These are phyloP conservation scores for Stenogyne calaminthoides DNA, from an alignment of 305 asterid genomes.

Conservation along the genomic window DNA sequence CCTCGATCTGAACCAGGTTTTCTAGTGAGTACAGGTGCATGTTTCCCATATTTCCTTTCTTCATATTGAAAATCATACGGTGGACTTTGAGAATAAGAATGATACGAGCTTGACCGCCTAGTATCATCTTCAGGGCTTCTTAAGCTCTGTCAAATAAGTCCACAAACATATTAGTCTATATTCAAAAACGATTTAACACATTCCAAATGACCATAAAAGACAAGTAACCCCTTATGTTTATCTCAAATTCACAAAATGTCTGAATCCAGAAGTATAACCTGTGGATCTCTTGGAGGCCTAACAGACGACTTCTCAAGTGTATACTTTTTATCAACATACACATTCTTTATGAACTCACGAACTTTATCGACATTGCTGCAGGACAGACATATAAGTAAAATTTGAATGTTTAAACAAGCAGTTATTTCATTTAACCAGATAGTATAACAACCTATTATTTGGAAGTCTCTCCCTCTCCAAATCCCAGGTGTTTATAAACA, in stretches of 20 bases:
- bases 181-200: constrained; percentile 13
- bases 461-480: constrained; percentile 67
- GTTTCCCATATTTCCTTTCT: constrained; percentile 84
- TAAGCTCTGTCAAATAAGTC: constrained; percentile 52
- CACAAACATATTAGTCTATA: constrained; percentile 37
- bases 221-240: constrained; percentile 20
- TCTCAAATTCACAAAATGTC: constrained; percentile 23
- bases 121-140: constrained; percentile 70
- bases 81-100: constrained; percentile 96
- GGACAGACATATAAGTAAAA: constrained; percentile 26
- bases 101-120: constrained; percentile 95
- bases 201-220: constrained; percentile 3
- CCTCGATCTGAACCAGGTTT: constrained; percentile 91
- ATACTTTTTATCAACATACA: constrained; percentile 66
- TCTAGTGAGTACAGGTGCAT: constrained; percentile 63
- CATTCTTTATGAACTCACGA: constrained; percentile 77
- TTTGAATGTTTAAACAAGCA: neutral
- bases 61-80: constrained; percentile 98
- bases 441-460: constrained; percentile 63
- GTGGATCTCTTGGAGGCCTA: constrained; percentile 79
- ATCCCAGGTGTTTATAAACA: constrained; percentile 76
- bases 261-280: constrained; percentile 50
- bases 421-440: constrained; percentile 13
- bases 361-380: constrained; percentile 84
- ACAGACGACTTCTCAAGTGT: constrained; percentile 54